phyloP scores from a whole-genome alignment of 345 rosid species.

The Heritiera littoralis region DNA sequence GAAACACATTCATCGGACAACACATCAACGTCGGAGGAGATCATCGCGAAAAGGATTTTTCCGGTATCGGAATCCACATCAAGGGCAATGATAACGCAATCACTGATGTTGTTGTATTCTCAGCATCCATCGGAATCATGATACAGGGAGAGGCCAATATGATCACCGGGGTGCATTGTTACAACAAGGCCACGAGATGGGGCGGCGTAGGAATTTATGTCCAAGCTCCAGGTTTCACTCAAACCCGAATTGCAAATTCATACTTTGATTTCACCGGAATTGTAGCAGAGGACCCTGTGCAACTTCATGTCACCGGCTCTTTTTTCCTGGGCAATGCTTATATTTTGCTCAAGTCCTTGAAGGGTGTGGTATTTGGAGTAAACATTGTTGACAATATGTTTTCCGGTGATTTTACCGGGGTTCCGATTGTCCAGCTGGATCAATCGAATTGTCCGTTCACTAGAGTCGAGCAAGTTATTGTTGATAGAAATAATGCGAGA shows the following conservation, averaged over 20 bases:
- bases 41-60: constrained; percentile 61
- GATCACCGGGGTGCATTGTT: constrained; percentile 81
- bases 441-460: constrained; percentile 45
- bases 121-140: constrained; percentile 67
- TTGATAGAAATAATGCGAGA: constrained; percentile 63
- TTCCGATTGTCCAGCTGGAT: constrained; percentile 66
- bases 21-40: constrained; percentile 88
- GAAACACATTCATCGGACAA: constrained; percentile 85
- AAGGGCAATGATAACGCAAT: constrained; percentile 82
- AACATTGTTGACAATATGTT: constrained; percentile 82
- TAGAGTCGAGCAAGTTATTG: constrained; percentile 58
- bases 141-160: constrained; percentile 68
- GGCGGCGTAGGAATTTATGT: constrained; percentile 87
- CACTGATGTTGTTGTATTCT: constrained; percentile 80
- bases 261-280: constrained; percentile 81
- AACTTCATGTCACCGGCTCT: constrained; percentile 54
- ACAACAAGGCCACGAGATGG: constrained; percentile 79
- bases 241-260: constrained; percentile 74
- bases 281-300: constrained; percentile 84
- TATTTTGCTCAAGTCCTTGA: constrained; percentile 53
- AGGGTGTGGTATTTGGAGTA: constrained; percentile 55
- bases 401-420: constrained; percentile 51
- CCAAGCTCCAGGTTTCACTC: constrained; percentile 61
- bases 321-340: constrained; percentile 75
- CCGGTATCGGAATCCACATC: constrained; percentile 67